Base-by-base conservation (phyloP, 2,329 filamentous ascomycete genomes). In the Shiraia sp. region DNA sequence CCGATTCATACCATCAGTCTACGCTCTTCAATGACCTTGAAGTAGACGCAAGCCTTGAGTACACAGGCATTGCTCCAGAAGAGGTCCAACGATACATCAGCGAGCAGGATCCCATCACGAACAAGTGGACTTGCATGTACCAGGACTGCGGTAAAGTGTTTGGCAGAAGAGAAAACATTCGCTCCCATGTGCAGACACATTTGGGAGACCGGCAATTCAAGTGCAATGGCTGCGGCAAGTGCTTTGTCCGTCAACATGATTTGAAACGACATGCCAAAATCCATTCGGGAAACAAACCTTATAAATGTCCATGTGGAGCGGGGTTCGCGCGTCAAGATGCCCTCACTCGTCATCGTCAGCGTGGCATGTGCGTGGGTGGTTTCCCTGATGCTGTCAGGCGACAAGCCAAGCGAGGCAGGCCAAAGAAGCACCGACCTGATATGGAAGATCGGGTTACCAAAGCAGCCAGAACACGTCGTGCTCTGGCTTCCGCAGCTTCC, bases 161-260 rank as follows among this genome's bases (percentile, higher is more conserved):
- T 65, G 92, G 91, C n/a, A 83, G 93, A 57, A 95, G 96, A 69
- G 93, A 99, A 70, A 97, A 99, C 72, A 96, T 97, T 76, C 95
- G 96, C 68, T 95, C 91, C 1, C 93, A 99, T 68, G 89, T 99
- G 10, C 93, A 99, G 72, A 99, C 93, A 3, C 93, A 99, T 71
- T 85, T 99, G 51, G 93, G 95, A 60, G 93, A 99, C 69, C 82
- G 93, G 33, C 93, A 96, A 67, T 99, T 90, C 73, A 86, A 89
- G 69, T 99, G 93, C 72, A 90, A 92, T 32, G 86, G 88, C 40
- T 99, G 93, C 75, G 80, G 87, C 37, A 97, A 97, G 74, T 92
- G 90, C 72, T 99, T 99, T 67, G 93, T 97, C 29, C 86, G 93
- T 26, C 91, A 96, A 60, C 93, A 99, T 68, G 93, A 99, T 68